A percentile compares a stretch with the other conserved stretches of the same genome.
Evolutionary conservation across 2,329 filamentous ascomycete genomes (phyloP).

Genomic region (Ceratocystis cubensis): DNA sequence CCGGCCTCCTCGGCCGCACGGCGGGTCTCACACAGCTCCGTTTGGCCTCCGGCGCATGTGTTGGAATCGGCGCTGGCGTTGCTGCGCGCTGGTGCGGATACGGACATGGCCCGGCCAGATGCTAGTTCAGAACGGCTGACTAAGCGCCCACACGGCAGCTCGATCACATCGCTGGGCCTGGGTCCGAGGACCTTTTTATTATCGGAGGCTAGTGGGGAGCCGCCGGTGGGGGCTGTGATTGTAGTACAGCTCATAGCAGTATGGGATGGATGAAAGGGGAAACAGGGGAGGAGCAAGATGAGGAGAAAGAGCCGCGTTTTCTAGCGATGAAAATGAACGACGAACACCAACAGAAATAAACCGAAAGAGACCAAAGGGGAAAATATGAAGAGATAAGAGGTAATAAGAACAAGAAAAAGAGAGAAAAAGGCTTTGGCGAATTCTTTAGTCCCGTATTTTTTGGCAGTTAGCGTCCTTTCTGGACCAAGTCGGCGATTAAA

Average conservation of each 20-base stretch:
- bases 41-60: not conserved
- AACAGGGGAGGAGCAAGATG: not conserved
- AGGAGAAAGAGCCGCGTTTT: not conserved
- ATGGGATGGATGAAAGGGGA: not conserved
- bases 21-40: not conserved
- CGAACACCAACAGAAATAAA: not conserved
- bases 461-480: too few relatives aligned
- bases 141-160: constrained; percentile 13
- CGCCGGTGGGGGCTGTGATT: not conserved
- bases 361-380: not conserved
- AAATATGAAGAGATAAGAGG: too few relatives aligned
- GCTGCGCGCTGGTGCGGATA: not conserved
- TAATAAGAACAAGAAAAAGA: too few relatives aligned
- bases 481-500: too few relatives aligned
- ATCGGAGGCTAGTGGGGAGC: not conserved
- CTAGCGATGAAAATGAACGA: not conserved
- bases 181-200: not conserved
- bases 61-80: not conserved
- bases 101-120: not conserved
- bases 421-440: too few relatives aligned
- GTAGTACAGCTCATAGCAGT: constrained; percentile 4
- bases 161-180: constrained; percentile 6
- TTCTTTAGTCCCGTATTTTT: too few relatives aligned
- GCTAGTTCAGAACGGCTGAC: not conserved
- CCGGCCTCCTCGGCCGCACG: constrained; percentile 27